phyloP scores from a whole-genome alignment of 495 filamentous ascomycete species.

The Barbatosphaeria neglecta region DNA sequence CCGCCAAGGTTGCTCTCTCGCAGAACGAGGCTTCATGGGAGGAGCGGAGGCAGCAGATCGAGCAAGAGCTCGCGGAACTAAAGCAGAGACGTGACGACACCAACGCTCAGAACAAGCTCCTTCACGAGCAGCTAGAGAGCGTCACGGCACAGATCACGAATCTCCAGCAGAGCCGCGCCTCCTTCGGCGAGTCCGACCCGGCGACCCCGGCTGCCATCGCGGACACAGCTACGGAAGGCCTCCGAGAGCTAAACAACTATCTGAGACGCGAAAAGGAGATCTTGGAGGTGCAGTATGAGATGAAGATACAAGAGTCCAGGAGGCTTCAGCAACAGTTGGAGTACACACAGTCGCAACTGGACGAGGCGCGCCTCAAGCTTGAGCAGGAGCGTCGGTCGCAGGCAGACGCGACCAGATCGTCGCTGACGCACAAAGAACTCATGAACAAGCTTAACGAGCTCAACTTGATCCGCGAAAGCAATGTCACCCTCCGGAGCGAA shows the following conservation, averaged over 20 bases:
- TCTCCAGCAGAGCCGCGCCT: conserved; percentile 60
- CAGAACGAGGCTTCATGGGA: conserved; percentile 82
- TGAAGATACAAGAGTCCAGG: conserved; percentile 74
- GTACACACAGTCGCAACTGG: conserved; percentile 72
- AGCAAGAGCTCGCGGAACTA: conserved; percentile 70
- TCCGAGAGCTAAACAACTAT: conserved; percentile 82
- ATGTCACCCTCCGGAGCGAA: conserved; percentile 74
- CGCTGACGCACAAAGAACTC: conserved; percentile 70
- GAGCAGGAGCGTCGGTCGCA: conserved; percentile 76
- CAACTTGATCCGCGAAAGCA: conserved; percentile 90
- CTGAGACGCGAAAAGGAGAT: conserved; percentile 96
- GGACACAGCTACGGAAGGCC: conserved; percentile 50
- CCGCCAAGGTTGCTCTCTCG: conserved; percentile 59
- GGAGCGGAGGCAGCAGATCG: conserved; percentile 65
- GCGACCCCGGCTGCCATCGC: conserved; percentile 22
- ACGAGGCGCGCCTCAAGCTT: conserved; percentile 74
- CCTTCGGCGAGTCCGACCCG: conserved; percentile 33
- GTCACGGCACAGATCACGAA: conserved; percentile 64
- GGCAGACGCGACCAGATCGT: conserved; percentile 55
- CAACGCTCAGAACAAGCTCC: conserved; percentile 69
- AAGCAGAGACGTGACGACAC: conserved; percentile 69
- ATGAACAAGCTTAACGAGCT: conserved; percentile 90
- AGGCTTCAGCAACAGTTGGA: conserved; percentile 82
- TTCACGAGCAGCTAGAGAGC: conserved; percentile 79
- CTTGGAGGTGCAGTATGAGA: conserved; percentile 84